Conservation (phyloP, 1,284 basidiomycete genomes). For the Trichosporon faecale region DNA sequence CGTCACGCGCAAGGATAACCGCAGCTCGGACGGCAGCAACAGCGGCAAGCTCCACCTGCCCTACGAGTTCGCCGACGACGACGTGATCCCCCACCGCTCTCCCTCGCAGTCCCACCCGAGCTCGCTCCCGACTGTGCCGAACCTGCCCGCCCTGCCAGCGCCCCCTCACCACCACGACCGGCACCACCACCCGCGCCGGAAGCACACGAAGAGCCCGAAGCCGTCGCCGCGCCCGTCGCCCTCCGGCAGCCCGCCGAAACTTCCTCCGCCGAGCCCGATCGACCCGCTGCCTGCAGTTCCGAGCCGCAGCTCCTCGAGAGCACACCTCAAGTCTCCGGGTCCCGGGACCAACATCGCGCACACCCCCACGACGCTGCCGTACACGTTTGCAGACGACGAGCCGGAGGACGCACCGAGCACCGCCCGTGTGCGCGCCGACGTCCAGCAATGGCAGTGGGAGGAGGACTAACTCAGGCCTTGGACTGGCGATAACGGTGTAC, state of each 20-base stretch:
- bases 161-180: background rate
- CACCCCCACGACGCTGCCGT: background rate
- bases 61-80: conserved; percentile 1
- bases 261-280: conserved; percentile 4
- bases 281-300: background rate
- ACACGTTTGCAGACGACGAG: conserved; percentile 5
- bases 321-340: background rate
- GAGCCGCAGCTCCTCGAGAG: background rate
- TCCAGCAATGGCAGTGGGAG: conserved; percentile 6
- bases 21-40: background rate
- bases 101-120: background rate
- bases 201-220: background rate
- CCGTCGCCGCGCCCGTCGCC: background rate
- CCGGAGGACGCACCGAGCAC: background rate
- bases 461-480: background rate
- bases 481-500: background rate
- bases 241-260: background rate
- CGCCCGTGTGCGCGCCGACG: background rate
- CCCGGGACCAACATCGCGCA: background rate
- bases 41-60: background rate
- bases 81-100: background rate
- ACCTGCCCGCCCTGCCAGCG: background rate
- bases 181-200: background rate
- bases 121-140: background rate
- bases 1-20: background rate